phyloP scores from a whole-genome alignment of 352 stramenopile genomes.

The Blastocystis sp. region DNA sequence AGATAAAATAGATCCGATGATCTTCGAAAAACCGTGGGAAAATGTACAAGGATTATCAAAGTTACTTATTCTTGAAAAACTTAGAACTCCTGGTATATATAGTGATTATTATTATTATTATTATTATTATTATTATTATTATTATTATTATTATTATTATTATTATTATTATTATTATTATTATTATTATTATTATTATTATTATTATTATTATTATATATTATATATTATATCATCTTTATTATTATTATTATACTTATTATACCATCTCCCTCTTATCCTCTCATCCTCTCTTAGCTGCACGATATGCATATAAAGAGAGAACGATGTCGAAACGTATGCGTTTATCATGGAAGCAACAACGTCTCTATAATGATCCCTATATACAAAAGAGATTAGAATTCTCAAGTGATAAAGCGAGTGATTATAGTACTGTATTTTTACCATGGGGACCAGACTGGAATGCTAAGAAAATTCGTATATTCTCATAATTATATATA shows the following conservation, averaged over 20 bases:
- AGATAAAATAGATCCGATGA: conserved; percentile 38
- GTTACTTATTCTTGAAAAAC: conserved; percentile 39
- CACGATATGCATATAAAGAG: conserved; percentile 28
- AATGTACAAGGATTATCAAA: conserved; percentile 32
- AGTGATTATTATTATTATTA: not conserved
- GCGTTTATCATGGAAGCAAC: conserved; percentile 10
- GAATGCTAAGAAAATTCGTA: conserved; percentile 40
- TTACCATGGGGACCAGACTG: conserved; percentile 42
- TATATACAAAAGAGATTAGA: conserved; percentile 39
- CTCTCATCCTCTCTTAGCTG: too few species aligned
- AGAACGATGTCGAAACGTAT: not conserved
- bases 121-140: too few species aligned
- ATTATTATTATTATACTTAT: too few species aligned
- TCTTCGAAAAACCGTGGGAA: conserved; percentile 42
- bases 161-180: too few species aligned
- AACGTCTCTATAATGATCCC: conserved; percentile 25
- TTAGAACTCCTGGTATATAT: conserved; percentile 27
- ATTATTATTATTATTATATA: too few species aligned
- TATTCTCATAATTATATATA: too few species aligned
- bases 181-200: too few species aligned
- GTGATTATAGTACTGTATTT: conserved; percentile 44
- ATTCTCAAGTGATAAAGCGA: conserved; percentile 31
- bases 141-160: too few species aligned
- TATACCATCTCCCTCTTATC: too few species aligned
- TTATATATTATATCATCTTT: too few species aligned